Conservation (phyloP, 306 rosid species). For the Sechiopsis laciniata region DNA sequence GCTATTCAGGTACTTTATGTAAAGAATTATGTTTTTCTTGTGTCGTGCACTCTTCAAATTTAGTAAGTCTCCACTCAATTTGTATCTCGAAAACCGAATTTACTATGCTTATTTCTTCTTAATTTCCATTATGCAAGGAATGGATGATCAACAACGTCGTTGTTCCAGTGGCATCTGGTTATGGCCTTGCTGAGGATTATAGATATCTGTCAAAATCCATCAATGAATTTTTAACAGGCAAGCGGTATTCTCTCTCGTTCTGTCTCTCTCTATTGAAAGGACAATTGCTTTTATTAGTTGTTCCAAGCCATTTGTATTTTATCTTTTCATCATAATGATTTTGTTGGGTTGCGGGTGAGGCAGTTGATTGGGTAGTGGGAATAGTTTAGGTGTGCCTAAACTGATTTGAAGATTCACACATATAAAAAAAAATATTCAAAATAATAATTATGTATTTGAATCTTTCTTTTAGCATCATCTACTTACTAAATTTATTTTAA, state of each 20-base stretch:
- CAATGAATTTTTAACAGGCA: constrained; percentile 76
- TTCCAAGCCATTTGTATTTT: background rate
- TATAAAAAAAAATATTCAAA: too few species aligned
- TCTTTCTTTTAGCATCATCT: background rate
- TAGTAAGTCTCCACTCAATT: background rate
- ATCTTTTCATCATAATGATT: background rate
- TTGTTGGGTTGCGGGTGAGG: background rate
- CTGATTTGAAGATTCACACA: too few species aligned
- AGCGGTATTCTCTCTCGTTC: constrained; percentile 7
- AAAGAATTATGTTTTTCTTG: background rate
- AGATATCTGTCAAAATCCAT: constrained; percentile 69
- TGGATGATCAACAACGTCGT: constrained; percentile 80
- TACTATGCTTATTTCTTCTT: background rate
- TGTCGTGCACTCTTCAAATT: constrained; percentile 1
- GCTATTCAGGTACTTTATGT: constrained; percentile 47
- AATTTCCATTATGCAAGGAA: constrained; percentile 44
- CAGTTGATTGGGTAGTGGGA: too few species aligned
- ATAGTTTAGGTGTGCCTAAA: too few species aligned
- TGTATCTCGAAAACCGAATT: background rate
- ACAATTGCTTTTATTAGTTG: background rate
- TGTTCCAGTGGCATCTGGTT: constrained; percentile 70
- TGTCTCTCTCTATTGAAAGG: background rate
- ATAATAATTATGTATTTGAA: background rate
- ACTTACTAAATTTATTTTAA: constrained; percentile 25
- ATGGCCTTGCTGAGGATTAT: constrained; percentile 76